Percentiles rank a stretch among this genome's conserved stretches.
Conservation (phyloP, 1,284 basidiomycete genomes). For the Heterobasidion annosum region DNA sequence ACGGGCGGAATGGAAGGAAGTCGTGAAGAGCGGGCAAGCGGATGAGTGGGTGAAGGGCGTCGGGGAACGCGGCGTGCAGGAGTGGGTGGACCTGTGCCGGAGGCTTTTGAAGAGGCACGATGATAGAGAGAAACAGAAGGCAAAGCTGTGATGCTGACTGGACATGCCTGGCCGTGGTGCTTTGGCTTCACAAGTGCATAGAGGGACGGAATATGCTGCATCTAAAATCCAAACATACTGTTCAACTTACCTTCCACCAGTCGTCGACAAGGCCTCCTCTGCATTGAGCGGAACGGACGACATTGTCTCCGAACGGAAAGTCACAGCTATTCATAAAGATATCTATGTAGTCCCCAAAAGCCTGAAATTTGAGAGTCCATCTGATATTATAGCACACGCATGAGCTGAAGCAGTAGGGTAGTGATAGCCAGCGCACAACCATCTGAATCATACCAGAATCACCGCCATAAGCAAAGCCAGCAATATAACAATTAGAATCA, state of each 20-base stretch:
- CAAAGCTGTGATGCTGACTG: not conserved
- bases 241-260: no score
- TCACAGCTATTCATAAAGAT: not conserved
- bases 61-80: conserved; percentile 41
- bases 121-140: conserved; percentile 2
- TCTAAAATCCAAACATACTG: not conserved
- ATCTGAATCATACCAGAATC: conserved; percentile 36
- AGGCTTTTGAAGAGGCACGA: conserved; percentile 32
- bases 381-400: not conserved
- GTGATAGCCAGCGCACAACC: not conserved
- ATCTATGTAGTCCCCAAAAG: not conserved
- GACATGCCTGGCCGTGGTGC: not conserved
- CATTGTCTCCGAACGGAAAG: not conserved
- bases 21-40: conserved; percentile 47
- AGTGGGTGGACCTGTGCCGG: conserved; percentile 57
- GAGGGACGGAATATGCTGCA: not conserved
- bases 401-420: not conserved
- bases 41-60: conserved; percentile 53
- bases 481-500: conserved; percentile 49
- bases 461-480: conserved; percentile 46
- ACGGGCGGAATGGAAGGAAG: conserved; percentile 45
- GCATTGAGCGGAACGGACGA: no score
- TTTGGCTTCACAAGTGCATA: not conserved
- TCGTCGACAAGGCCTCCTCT: no score
- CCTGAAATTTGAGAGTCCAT: not conserved